Conservation (phyloP, 305 asterid genomes). For the Vinca major region DNA sequence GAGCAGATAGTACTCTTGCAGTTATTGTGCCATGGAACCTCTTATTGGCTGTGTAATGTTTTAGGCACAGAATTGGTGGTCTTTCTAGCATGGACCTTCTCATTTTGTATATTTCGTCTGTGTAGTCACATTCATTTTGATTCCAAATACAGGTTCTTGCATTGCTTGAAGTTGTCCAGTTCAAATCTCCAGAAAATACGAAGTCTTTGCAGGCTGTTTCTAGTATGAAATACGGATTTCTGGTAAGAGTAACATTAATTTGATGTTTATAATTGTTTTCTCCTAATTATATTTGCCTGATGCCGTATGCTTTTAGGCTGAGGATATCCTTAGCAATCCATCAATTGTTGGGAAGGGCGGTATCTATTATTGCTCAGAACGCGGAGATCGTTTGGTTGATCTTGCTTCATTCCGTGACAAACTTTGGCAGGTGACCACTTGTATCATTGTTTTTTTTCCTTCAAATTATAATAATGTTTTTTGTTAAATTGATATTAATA, state of each 20-base stretch:
- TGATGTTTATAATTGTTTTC: not conserved
- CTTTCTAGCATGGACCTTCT: not conserved
- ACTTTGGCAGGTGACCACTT: conserved; percentile 75
- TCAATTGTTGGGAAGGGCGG: conserved; percentile 50
- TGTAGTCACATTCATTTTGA: conserved; percentile 7
- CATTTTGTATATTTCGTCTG: conserved; percentile 10
- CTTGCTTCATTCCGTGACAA: conserved; percentile 68
- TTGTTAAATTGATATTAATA: no score
- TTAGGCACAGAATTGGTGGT: not conserved
- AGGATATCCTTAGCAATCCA: conserved; percentile 67
- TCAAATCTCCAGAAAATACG: conserved; percentile 68
- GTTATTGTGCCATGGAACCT: not conserved
- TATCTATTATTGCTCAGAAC: conserved; percentile 77
- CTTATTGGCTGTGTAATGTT: not conserved
- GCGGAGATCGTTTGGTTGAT: conserved; percentile 91
- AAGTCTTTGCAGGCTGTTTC: conserved; percentile 69
- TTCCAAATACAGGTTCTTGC: conserved; percentile 50
- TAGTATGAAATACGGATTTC: conserved; percentile 48
- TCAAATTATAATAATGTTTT: no score
- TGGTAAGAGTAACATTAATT: conserved; percentile 44
- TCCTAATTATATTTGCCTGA: not conserved
- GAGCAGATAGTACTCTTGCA: no score
- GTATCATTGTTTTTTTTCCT: not conserved
- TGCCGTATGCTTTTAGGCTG: conserved; percentile 41
- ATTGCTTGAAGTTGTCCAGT: conserved; percentile 77